phyloP scores from a whole-genome alignment of 1,139 yeast species.

The Zygosaccharomyces pseudobailii region DNA sequence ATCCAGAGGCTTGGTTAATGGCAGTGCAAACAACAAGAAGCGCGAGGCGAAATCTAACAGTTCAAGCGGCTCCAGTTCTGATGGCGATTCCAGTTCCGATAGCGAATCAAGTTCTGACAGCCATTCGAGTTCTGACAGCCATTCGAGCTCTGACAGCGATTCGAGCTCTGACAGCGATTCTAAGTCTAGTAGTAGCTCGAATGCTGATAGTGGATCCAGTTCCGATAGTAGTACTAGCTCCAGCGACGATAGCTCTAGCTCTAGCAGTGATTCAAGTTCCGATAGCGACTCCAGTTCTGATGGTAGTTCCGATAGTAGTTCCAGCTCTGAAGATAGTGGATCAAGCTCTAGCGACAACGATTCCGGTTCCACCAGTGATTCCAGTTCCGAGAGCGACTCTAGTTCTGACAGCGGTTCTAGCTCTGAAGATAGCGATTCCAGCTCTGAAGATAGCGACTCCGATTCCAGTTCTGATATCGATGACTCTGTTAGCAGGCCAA shows the following conservation, averaged over 20 bases:
- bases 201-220: conserved; percentile 9
- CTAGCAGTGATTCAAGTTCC: conserved; percentile 13
- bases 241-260: conserved; percentile 21
- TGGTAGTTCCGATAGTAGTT: conserved; percentile 1
- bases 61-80: conserved; percentile 13
- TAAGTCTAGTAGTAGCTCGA: conserved; percentile 4
- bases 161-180: conserved; percentile 7
- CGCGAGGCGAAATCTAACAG: neutral
- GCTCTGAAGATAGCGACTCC: conserved; percentile 24
- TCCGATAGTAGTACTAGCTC: conserved; percentile 17
- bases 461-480: conserved; percentile 29
- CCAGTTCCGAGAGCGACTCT: conserved; percentile 6
- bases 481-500: conserved; percentile 16
- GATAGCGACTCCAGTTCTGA: conserved; percentile 8
- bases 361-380: conserved; percentile 12
- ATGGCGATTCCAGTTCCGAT: conserved; percentile 4
- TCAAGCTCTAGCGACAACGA: too few species aligned
- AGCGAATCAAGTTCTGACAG: conserved; percentile 10
- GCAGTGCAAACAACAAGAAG: too few species aligned
- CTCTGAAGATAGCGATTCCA: conserved; percentile 14
- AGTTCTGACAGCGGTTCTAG: conserved; percentile 5
- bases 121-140: conserved; percentile 8
- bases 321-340: too few species aligned
- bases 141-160: conserved; percentile 16
- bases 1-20: too few species aligned